Conservation (phyloP, 1,284 basidiomycete species). For the Ganoderma multipileum region DNA sequence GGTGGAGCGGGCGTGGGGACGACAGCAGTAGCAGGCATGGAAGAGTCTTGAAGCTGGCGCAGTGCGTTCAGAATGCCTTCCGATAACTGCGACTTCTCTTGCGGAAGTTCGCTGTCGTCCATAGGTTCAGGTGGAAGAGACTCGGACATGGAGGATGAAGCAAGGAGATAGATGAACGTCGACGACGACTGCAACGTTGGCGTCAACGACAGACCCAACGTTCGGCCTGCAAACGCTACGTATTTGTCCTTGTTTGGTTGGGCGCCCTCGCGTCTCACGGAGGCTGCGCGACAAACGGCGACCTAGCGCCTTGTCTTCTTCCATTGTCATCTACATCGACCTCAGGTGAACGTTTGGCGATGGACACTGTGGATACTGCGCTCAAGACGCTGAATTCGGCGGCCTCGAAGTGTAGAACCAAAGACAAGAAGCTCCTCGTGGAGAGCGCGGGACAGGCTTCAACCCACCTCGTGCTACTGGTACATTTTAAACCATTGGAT, state of each 20-base stretch:
- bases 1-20: conserved; percentile 13
- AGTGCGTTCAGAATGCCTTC: conserved; percentile 50
- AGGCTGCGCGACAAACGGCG: neutral
- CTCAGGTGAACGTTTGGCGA: neutral
- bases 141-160: conserved; percentile 30
- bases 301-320: neutral
- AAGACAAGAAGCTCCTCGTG: conserved; percentile 20
- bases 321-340: neutral
- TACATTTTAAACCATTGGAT: conserved; percentile 17
- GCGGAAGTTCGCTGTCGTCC: conserved; percentile 18
- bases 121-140: conserved; percentile 21
- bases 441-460: conserved; percentile 29
- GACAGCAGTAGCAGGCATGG: conserved; percentile 14
- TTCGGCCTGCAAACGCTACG: neutral
- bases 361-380: conserved; percentile 13
- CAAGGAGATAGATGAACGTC: neutral
- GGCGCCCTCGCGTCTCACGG: neutral
- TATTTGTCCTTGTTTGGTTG: neutral
- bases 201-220: neutral
- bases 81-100: conserved; percentile 46
- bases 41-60: conserved; percentile 40
- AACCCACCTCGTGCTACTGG: conserved; percentile 37
- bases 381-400: conserved; percentile 17
- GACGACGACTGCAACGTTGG: neutral
- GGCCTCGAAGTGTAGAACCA: conserved; percentile 27